Base-by-base conservation (phyloP, 306 rosid genomes). In the Quillaja saponaria region DNA sequence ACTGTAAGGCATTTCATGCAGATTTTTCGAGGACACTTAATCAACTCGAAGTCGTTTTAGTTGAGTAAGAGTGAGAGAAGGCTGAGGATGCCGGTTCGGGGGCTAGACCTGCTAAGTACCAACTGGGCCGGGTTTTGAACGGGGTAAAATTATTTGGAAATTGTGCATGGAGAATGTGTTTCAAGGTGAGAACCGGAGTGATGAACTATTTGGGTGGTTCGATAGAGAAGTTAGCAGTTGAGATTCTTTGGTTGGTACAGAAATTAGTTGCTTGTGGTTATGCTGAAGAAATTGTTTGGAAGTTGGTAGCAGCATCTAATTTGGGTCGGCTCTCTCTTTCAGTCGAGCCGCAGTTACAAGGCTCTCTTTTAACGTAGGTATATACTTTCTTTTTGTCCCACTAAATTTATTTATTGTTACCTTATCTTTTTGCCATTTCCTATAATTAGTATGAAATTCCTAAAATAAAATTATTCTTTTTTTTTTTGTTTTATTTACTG, bases 311-410 rank as follows among this genome's bases (percentile, higher is more conserved):
- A 6, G 90, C 95, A 1, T 31, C 63, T 13, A 67, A 75, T 48
- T 73, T 90, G 82, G 86, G 90, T 3, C 46, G 63, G 69, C 81
- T 90, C 8, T 69, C 85, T 37, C 58, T 90, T 16, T 37, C 85
- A 17, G 85, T 87, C 19, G 86, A 90, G 66, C 88, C 92, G 64
- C 82, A 82, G 41, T 69, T 90, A 38, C 95, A 90, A 60, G 60
- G 78, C 6, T 75, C 82, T 34, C 80, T 87, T 0, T 75, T 90
- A 55, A 84, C 31, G 66, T 95, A 34, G 92, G 92, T 90, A 61
- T 3, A 7, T 15, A 21, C 12, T 34, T 33, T 3, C 6, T 10
- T 18, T 13, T 55, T 15, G 0, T 21, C n/a, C 47, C 47, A 41
- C 7, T 41, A 41, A 41, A 1, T 13, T 41, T 1, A 0, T 1